These are phyloP conservation scores for Fraxinus pennsylvanica DNA, from an alignment of 257 asterid species.

Conservation along the genomic window DNA sequence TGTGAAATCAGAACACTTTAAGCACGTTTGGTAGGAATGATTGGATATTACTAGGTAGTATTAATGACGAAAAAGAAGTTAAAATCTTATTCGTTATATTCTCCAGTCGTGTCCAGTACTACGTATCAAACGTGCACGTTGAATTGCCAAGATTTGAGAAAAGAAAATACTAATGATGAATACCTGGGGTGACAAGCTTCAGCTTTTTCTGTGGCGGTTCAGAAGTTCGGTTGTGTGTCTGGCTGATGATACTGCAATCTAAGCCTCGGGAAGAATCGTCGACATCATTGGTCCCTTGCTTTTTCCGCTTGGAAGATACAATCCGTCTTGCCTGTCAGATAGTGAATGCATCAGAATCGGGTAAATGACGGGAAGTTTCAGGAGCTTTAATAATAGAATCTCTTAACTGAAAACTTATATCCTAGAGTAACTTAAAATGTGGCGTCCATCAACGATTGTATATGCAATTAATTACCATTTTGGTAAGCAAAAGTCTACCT, in stretches of 20 bases:
- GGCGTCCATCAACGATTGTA: background rate
- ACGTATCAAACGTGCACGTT: background rate
- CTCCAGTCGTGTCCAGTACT: background rate
- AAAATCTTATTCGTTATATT: background rate
- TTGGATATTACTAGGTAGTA: background rate
- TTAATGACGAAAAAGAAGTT: background rate
- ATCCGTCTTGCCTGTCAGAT: slow-evolving; percentile 64
- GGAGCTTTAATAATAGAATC: background rate
- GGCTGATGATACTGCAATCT: slow-evolving; percentile 14
- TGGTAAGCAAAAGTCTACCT: background rate
- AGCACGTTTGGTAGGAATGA: background rate
- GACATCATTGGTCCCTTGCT: slow-evolving; percentile 33
- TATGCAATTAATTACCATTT: slow-evolving; percentile 2
- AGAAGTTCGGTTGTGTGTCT: slow-evolving; percentile 28
- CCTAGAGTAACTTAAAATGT: background rate
- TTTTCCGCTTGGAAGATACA: slow-evolving; percentile 47
- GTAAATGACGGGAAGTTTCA: background rate
- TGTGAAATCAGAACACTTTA: background rate
- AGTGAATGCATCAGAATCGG: slow-evolving; percentile 13
- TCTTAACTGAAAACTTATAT: slow-evolving; percentile 5
- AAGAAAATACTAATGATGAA: background rate
- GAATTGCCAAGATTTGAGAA: background rate
- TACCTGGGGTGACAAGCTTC: slow-evolving; percentile 62
- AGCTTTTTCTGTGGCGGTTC: slow-evolving; percentile 35
- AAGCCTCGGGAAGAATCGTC: slow-evolving; percentile 25